Evolutionary conservation across 2,329 filamentous ascomycete species (phyloP).

Genomic region (Talaromyces rugulosus): DNA sequence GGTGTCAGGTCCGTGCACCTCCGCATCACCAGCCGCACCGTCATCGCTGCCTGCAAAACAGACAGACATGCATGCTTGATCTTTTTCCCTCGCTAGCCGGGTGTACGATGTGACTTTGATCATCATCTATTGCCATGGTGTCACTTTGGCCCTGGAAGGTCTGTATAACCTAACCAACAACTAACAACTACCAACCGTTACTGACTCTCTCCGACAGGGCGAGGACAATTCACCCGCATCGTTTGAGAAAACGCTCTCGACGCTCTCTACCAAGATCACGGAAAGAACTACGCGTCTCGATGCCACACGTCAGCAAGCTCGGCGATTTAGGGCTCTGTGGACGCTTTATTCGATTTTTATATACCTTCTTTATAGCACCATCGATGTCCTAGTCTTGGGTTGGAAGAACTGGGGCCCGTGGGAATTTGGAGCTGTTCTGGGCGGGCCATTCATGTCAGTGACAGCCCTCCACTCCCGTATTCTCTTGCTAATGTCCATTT

Average conservation of each 20-base stretch:
- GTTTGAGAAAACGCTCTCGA: conserved; percentile 86
- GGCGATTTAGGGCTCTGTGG: conserved; percentile 78
- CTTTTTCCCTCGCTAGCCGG: not conserved
- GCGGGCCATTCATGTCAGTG: conserved; percentile 67
- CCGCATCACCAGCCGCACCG: not conserved
- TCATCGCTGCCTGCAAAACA: not conserved
- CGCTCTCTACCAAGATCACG: conserved; percentile 77
- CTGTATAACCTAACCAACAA: conserved; percentile 13
- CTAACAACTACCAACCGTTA: not conserved
- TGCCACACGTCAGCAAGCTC: conserved; percentile 63
- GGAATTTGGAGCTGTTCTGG: conserved; percentile 75
- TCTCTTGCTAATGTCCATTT: conserved; percentile 17
- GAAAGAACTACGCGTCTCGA: conserved; percentile 71
- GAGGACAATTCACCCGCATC: conserved; percentile 78
- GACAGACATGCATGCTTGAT: not conserved
- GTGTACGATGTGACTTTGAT: conserved; percentile 1
- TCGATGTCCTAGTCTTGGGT: conserved; percentile 79
- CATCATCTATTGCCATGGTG: conserved; percentile 55
- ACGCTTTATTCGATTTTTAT: conserved; percentile 87
- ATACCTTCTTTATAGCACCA: conserved; percentile 80
- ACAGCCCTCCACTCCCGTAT: not conserved
- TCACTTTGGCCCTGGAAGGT: conserved; percentile 85
- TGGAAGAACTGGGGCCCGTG: conserved; percentile 69
- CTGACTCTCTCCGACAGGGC: conserved; percentile 48
- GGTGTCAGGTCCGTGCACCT: not conserved